phyloP scores from a whole-genome alignment of 2,329 filamentous ascomycete species.

The Simplicillium sp. region DNA sequence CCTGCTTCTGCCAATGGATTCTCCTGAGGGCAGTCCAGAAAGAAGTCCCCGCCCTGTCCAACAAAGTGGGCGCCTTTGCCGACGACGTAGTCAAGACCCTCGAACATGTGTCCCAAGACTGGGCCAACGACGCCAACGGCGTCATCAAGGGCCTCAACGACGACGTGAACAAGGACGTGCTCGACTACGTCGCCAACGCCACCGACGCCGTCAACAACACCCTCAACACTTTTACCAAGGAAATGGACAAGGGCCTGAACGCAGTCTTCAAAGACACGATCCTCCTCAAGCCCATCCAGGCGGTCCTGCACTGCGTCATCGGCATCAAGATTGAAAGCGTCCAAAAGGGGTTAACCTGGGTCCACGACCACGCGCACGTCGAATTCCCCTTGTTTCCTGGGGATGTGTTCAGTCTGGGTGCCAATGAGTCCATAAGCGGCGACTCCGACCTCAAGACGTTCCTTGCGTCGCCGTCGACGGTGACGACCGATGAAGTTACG shows the following conservation, averaged over 20 bases:
- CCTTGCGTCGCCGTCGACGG: constrained; percentile 63
- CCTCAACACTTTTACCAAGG: constrained; percentile 69
- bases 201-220: constrained; percentile 79
- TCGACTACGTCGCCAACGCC: constrained; percentile 79
- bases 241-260: constrained; percentile 67
- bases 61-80: constrained; percentile 70
- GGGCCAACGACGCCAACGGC: constrained; percentile 68
- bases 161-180: constrained; percentile 74
- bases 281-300: constrained; percentile 67
- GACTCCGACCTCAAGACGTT: constrained; percentile 58
- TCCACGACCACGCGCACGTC: constrained; percentile 77
- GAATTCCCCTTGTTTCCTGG: constrained; percentile 68
- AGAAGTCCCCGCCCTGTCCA: constrained; percentile 65
- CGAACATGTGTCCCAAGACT: constrained; percentile 62
- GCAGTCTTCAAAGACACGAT: constrained; percentile 73
- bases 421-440: constrained; percentile 48
- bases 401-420: constrained; percentile 76
- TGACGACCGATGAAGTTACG: constrained; percentile 73
- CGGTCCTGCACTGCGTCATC: constrained; percentile 80
- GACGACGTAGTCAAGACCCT: constrained; percentile 66
- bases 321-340: constrained; percentile 77
- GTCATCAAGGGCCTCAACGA: constrained; percentile 62
- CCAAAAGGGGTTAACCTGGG: constrained; percentile 87
- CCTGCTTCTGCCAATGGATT: constrained; percentile 73
- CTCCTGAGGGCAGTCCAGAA: constrained; percentile 65